Base-by-base conservation (phyloP, 148 eudicot genomes). In the Heliamphora exappendiculata region DNA sequence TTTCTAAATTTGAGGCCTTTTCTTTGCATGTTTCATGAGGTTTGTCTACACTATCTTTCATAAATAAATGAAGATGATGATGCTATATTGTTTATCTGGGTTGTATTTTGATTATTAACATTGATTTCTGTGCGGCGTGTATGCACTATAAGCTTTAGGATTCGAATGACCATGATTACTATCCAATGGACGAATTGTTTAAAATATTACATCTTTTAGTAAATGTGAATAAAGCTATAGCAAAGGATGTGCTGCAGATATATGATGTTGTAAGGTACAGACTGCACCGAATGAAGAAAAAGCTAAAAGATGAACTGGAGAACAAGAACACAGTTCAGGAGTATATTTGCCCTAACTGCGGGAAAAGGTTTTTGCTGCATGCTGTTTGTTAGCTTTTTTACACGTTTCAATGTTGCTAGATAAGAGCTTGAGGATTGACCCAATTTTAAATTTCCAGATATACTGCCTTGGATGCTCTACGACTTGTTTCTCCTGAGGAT, bases 231-330 rank as follows among this genome's bases (percentile, higher is more conserved):
- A 51, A 55, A 44, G 31, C 50, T 73, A 34, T 64, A 76, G 54
- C 13, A 26, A 76, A 66, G 16, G 0, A 36, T 70, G 49, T 76
- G 67, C 70, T 84, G 91, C 94, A 94, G 99, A 89, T 95, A 72
- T 90, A 89, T 82, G 98, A 96, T 83, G 94, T 96, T 39, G 99
- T 96, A 73, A 88, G 99, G 86, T 96, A 96, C 74, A 86, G 98
- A 80, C 82, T 91, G 84, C 95, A 93, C 64, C 94, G 97, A 20
- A 93, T 96, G 98, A 91, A 83, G 88, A 93, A 96, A 84, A 93
- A 90, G 77, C 71, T 96, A 78, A 96, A 91, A 86, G 99, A 96
- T 83, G 98, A 96, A 70, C 74, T 96, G 78, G 99, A 96, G 63
- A 88, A 92, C 88, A 96, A 89, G 89, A 96, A 96, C 82, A 93